These are phyloP conservation scores for Elaeagnus macrophylla DNA, from an alignment of 306 rosid genomes.

Conservation along the genomic window DNA sequence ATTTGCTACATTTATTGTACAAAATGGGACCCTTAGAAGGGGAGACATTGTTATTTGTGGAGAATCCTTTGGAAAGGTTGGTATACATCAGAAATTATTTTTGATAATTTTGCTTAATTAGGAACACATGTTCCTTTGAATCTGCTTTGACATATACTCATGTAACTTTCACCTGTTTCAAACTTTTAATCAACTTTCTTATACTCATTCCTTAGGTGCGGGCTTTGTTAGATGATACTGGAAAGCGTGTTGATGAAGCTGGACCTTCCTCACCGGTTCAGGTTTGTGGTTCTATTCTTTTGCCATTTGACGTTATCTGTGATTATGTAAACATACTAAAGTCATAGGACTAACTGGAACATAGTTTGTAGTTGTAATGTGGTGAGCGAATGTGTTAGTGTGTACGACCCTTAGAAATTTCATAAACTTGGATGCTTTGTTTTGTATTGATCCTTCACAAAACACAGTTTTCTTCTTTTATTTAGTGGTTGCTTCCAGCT, in stretches of 20 bases:
- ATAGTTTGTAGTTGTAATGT: too few species aligned
- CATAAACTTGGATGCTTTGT: too few species aligned
- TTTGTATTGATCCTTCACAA: too few species aligned
- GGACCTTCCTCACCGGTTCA: constrained; percentile 88
- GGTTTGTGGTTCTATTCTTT: constrained; percentile 36
- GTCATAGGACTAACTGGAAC: not conserved
- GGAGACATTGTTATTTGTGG: constrained; percentile 82
- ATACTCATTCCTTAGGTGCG: constrained; percentile 48
- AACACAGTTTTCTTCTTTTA: too few species aligned
- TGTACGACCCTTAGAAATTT: too few species aligned
- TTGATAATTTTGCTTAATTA: constrained; percentile 3
- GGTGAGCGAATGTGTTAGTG: too few species aligned
- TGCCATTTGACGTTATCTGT: not conserved
- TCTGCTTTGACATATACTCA: too few species aligned
- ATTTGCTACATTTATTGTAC: constrained; percentile 77
- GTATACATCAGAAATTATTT: constrained; percentile 12
- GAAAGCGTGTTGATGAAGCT: constrained; percentile 72
- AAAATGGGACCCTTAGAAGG: constrained; percentile 78
- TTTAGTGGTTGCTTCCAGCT: too few species aligned
- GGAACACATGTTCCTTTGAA: constrained; percentile 9
- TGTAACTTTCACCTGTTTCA: constrained; percentile 6
- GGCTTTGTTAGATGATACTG: constrained; percentile 89
- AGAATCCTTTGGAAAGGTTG: constrained; percentile 94
- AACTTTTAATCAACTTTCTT: constrained; percentile 12
- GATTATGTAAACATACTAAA: not conserved